Evolutionary conservation across 2,329 filamentous ascomycete species (phyloP), one percentile per base, ranked within the genome.

Genomic region (Talaromyces sp.): DNA sequence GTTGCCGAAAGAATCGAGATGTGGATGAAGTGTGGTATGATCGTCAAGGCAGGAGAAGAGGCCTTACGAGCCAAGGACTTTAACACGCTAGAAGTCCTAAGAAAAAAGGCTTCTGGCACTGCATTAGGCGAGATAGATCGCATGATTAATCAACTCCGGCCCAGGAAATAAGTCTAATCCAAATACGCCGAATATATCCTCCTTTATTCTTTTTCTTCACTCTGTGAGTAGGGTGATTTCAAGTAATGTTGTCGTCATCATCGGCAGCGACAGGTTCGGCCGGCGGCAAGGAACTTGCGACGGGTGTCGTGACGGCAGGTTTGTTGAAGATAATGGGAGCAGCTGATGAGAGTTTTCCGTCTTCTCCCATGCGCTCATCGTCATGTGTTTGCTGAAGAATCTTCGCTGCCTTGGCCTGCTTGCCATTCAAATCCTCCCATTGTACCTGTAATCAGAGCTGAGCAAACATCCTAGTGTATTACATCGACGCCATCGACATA

Each of bases 21-120:
- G 94, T 99, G 93, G 85, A 89, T 96, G 72, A 97, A 97, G 80
- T 98, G 95, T 77, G 94, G 94, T 19, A 87, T 97, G 88, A 83
- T 92, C 52, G 86, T 90, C 33, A 93, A 92, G 79, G 95, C 95
- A 2, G 95, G 90, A 3, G 93, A 98, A 79, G 95, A 98, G 80
- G 94, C 95, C 3, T 85, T 93, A 66, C 92, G 89, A 80, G 84
- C 86, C 66, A 96, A 91, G 78, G 91, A 99, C 74, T 82, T 87
- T 58, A 89, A 89, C 70, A 81, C 89, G n/a, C 87, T 96, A 79
- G 86, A 90, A 71, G 83, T 88, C 61, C 79, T 98, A 69, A 83
- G 92, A 69, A 86, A 86, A 65, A 92, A 90, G 69, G 93, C 92
- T 17, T 90, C 87, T 6, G 87, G 87, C 61, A 86, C 84, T 39